Conservation (phyloP, 73 alveolate species). For the Paramecium biaurelia region DNA sequence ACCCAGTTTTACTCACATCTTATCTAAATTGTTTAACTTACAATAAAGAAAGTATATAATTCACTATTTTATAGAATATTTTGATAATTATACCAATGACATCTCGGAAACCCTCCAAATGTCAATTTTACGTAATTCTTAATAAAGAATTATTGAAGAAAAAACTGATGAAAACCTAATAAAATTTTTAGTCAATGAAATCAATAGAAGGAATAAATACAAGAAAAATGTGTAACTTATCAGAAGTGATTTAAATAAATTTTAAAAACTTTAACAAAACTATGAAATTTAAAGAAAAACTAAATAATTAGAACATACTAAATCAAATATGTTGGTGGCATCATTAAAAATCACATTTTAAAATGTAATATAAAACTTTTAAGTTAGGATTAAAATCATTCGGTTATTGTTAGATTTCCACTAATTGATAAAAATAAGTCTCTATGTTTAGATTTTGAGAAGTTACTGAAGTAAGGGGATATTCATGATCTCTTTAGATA, state of each 20-base stretch:
- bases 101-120: conserved; percentile 18
- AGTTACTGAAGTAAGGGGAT: conserved; percentile 2
- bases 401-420: background rate
- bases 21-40: background rate
- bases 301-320: background rate
- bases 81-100: background rate
- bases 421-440: background rate
- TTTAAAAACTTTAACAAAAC: background rate
- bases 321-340: background rate
- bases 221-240: background rate
- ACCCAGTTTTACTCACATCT: background rate
- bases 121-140: conserved; percentile 32
- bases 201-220: background rate
- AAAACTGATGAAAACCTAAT: conserved; percentile 6
- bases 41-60: background rate
- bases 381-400: background rate
- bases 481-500: background rate
- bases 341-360: background rate
- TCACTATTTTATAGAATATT: background rate
- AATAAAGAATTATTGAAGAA: conserved; percentile 12
- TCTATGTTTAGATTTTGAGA: background rate
- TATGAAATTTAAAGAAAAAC: background rate
- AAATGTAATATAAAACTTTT: background rate
- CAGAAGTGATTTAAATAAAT: background rate
- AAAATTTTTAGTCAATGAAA: conserved; percentile 5